These are phyloP conservation scores for Verticillium klebahnii DNA, from an alignment of 2,329 filamentous ascomycete species.

Conservation along the genomic window DNA sequence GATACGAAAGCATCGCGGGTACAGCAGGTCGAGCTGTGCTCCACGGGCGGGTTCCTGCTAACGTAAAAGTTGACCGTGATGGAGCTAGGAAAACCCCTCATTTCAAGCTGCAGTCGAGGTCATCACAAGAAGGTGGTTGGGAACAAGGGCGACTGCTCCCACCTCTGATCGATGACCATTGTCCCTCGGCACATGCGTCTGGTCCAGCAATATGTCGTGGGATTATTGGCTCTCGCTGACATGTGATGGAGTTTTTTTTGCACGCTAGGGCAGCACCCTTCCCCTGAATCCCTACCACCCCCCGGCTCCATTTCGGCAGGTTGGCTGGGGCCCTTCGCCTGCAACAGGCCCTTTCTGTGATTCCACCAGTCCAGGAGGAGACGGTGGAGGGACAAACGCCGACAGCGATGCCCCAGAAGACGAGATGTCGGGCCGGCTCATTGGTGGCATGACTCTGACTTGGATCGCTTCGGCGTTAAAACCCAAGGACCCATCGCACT, in stretches of 20 bases:
- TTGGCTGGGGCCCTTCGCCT: background rate
- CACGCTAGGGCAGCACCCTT: background rate
- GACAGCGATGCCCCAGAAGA: background rate
- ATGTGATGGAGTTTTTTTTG: constrained; percentile 2
- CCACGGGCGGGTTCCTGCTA: background rate
- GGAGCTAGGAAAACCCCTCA: constrained; percentile 3
- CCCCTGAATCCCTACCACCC: background rate
- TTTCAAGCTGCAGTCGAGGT: constrained; percentile 1
- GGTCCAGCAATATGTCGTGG: background rate
- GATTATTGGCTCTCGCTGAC: constrained; percentile 1
- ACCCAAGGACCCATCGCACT: background rate
- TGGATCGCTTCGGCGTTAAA: background rate
- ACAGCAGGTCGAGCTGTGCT: background rate
- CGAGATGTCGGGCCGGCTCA: background rate
- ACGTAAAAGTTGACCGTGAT: background rate
- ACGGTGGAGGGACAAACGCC: background rate
- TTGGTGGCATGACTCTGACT: background rate
- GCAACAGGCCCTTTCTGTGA: background rate
- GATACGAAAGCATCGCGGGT: background rate
- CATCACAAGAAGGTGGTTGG: background rate
- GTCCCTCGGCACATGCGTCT: constrained; percentile 3
- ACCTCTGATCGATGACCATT: background rate
- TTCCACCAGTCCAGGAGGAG: background rate
- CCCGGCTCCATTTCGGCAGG: background rate
- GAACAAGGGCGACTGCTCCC: background rate